These are phyloP conservation scores for Papiliotrema flavescens DNA, from an alignment of 1,284 basidiomycete species.

Conservation along the genomic window DNA sequence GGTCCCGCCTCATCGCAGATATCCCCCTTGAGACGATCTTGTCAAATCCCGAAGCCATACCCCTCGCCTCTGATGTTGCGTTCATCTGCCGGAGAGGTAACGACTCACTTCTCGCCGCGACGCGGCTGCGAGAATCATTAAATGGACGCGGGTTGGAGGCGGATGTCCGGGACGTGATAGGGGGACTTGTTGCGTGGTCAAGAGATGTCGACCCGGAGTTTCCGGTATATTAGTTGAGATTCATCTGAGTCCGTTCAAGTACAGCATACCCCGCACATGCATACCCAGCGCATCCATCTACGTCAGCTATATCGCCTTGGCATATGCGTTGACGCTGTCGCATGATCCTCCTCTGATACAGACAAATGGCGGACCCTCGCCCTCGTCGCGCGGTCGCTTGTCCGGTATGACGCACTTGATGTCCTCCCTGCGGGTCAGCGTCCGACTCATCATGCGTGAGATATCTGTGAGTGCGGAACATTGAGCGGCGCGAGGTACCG, in stretches of 20 bases:
- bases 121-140: slow-evolving; percentile 53
- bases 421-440: slow-evolving; percentile 32
- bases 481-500: no score
- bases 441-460: neutral
- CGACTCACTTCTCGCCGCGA: slow-evolving; percentile 83
- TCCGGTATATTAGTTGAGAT: slow-evolving; percentile 62
- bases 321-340: slow-evolving; percentile 24
- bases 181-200: slow-evolving; percentile 75
- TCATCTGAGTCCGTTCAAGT: neutral
- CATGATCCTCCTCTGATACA: slow-evolving; percentile 35
- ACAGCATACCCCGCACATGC: slow-evolving; percentile 3
- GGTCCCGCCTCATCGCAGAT: slow-evolving; percentile 25
- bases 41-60: slow-evolving; percentile 18
- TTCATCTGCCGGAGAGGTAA: slow-evolving; percentile 87
- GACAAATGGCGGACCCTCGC: slow-evolving; percentile 45
- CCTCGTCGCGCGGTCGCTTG: slow-evolving; percentile 37
- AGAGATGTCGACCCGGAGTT: slow-evolving; percentile 66
- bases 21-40: slow-evolving; percentile 39
- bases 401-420: slow-evolving; percentile 44
- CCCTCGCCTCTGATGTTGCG: slow-evolving; percentile 46
- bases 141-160: slow-evolving; percentile 3
- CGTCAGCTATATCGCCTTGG: slow-evolving; percentile 34
- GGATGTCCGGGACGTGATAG: slow-evolving; percentile 41
- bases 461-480: neutral
- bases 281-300: slow-evolving; percentile 7